Base-by-base conservation (phyloP, 768 basidiomycete genomes). In the Boletus vermiculosoides region DNA sequence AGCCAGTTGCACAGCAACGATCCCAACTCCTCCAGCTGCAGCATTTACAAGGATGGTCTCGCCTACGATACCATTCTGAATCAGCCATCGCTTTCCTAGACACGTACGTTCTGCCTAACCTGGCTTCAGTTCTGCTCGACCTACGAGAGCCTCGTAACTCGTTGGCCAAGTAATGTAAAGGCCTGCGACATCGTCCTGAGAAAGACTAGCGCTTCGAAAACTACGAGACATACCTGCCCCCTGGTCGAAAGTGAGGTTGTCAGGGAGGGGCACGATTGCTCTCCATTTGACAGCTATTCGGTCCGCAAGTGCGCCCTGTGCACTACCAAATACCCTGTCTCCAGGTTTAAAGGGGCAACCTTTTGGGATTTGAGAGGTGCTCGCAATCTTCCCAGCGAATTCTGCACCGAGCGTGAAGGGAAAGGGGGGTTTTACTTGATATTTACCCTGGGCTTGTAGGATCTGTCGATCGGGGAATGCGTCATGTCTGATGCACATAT, bases 11-110 rank as follows among this genome's bases (percentile, higher is more conserved):
- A 94, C 85, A 8, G 96, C 95, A 7, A 87, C 86, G 50, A 96
- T 85, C 0, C 95, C 95, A 5, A 98, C 94, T 13, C 94, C 96
- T 4, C 96, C 96, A 1, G 95, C 96, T n/a, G 92, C 91, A 8
- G 94, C 96, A 49, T 93, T 92, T 5, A 98, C 87, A 3, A 99
- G 83, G 4, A 97, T 83, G 83, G 88, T 94, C 74, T 98, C 96
- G 22, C 90, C 90, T 90, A 48, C 9, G 34, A 41, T 47, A 16
- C 45, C 52, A 22, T 25, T 23, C 30, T 30, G 25, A 34, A 51
- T 62, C 20, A 66, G 60, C 49, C n/a, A n/a, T 25, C 12, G 20
- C 50, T 22, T 52, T 28, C 54, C 42, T 37, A 41, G 18, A 50
- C 8, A 37, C 2, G 36, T 49, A 39, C 9, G 15, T 3, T 36